These are phyloP conservation scores for Zygosaccharomyces pseudobailii DNA, from an alignment of 1,139 yeast genomes.

Conservation along the genomic window DNA sequence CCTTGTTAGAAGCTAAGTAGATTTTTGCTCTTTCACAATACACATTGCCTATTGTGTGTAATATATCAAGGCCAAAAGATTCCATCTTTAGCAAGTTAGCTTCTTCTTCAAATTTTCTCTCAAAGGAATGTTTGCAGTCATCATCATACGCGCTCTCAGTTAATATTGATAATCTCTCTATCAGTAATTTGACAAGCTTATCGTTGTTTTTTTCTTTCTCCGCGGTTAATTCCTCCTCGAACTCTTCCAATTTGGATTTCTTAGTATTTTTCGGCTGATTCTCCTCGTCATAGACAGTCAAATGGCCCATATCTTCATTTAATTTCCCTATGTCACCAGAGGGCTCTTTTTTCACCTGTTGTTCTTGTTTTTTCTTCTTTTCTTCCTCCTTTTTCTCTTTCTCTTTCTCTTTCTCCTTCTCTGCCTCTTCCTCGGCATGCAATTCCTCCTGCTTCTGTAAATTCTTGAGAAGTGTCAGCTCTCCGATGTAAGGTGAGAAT, in stretches of 20 bases:
- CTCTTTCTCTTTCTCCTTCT: conserved; percentile 35
- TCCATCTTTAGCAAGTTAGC: conserved; percentile 90
- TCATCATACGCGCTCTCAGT: conserved; percentile 78
- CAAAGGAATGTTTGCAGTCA: conserved; percentile 65
- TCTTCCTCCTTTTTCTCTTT: conserved; percentile 17
- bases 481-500: conserved; percentile 84
- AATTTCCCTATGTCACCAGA: conserved; percentile 21
- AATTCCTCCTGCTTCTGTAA: conserved; percentile 58
- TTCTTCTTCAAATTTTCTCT: conserved; percentile 67
- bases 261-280: conserved; percentile 38
- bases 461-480: conserved; percentile 79
- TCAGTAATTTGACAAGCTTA: conserved; percentile 57
- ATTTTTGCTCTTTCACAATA: conserved; percentile 64
- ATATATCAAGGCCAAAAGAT: conserved; percentile 85
- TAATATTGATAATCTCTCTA: conserved; percentile 63
- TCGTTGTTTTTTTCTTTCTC: conserved; percentile 71
- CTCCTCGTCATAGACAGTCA: conserved; percentile 13
- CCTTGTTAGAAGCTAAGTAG: conserved; percentile 62
- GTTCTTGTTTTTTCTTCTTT: conserved; percentile 3
- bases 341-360: conserved; percentile 1
- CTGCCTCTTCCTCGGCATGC: conserved; percentile 40
- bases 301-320: conserved; percentile 4
- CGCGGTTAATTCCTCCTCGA: conserved; percentile 70
- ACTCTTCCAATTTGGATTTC: conserved; percentile 55
- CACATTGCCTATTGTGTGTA: conserved; percentile 79